Evolutionary conservation across 192 early-diverging fungal genomes (phyloP).

Genomic region (Chytriomyces sp.): DNA sequence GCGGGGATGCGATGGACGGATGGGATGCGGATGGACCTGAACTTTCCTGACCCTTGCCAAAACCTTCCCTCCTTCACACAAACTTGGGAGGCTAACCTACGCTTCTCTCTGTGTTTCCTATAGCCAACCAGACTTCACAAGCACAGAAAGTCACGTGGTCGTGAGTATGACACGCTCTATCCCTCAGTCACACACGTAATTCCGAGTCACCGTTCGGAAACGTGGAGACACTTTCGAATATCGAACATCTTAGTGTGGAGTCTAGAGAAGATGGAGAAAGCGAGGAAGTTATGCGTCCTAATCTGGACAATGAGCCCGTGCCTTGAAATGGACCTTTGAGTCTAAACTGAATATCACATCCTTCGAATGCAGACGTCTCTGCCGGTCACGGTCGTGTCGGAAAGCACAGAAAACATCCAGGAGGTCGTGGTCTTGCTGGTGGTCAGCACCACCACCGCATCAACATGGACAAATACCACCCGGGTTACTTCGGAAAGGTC

Average conservation of each 20-base stretch:
- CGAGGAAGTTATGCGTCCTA: too few species aligned
- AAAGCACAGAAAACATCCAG: slow-evolving; percentile 99
- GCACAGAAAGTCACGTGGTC: slow-evolving; percentile 96
- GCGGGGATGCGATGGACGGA: too few species aligned
- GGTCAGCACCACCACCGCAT: slow-evolving; percentile 99
- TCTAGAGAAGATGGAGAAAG: too few species aligned
- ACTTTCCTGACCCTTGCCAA: too few species aligned
- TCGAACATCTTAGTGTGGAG: too few species aligned
- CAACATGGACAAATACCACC: slow-evolving; percentile 99
- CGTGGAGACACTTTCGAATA: too few species aligned
- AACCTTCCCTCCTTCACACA: too few species aligned
- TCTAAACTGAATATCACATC: too few species aligned
- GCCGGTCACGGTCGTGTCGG: slow-evolving; percentile 99
- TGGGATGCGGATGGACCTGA: too few species aligned
- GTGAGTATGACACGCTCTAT: slow-evolving; percentile 38
- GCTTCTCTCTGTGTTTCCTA: background rate
- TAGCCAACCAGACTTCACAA: slow-evolving; percentile 80
- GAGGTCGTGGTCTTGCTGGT: slow-evolving; percentile 99
- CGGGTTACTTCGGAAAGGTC: slow-evolving; percentile 99
- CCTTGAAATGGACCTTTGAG: too few species aligned
- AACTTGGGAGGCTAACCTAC: slow-evolving; percentile 1
- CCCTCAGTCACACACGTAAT: background rate
- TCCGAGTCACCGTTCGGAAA: too few species aligned
- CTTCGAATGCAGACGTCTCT: slow-evolving; percentile 89
- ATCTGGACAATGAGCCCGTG: too few species aligned